These are phyloP conservation scores for Gossypium sturtianum DNA, from an alignment of 345 rosid genomes.

Conservation along the genomic window DNA sequence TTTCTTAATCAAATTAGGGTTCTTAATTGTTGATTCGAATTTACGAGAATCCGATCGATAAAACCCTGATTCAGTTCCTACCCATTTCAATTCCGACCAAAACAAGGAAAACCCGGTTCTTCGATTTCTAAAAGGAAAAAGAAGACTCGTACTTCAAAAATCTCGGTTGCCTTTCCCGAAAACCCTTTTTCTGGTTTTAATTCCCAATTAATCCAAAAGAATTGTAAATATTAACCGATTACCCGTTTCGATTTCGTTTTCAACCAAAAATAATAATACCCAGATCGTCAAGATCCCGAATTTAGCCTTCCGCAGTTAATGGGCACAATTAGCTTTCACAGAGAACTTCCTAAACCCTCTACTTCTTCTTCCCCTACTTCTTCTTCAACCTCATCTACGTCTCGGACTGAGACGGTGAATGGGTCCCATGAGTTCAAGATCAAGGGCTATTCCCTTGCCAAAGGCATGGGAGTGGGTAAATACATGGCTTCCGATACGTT, in stretches of 20 bases:
- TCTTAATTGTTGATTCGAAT: not conserved
- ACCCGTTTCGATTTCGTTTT: not conserved
- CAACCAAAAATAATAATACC: not conserved
- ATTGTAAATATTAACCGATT: not conserved
- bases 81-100: conserved; percentile 4
- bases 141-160: not conserved
- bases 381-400: conserved; percentile 41
- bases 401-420: conserved; percentile 58
- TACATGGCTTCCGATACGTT: conserved; percentile 62
- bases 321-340: conserved; percentile 46
- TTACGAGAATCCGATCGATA: not conserved
- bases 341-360: conserved; percentile 38
- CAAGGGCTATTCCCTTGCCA: conserved; percentile 51
- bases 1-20: not conserved
- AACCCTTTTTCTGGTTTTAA: not conserved
- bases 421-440: conserved; percentile 71
- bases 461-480: conserved; percentile 76
- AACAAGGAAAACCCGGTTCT: not conserved
- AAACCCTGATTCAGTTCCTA: conserved; percentile 5
- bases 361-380: conserved; percentile 19
- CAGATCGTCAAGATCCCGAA: conserved; percentile 9
- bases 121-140: not conserved
- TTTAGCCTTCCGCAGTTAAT: conserved; percentile 30
- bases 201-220: not conserved
- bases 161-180: not conserved